Conservation (phyloP, 2,329 filamentous ascomycete species). For the Bimuria novae-zelandiae region DNA sequence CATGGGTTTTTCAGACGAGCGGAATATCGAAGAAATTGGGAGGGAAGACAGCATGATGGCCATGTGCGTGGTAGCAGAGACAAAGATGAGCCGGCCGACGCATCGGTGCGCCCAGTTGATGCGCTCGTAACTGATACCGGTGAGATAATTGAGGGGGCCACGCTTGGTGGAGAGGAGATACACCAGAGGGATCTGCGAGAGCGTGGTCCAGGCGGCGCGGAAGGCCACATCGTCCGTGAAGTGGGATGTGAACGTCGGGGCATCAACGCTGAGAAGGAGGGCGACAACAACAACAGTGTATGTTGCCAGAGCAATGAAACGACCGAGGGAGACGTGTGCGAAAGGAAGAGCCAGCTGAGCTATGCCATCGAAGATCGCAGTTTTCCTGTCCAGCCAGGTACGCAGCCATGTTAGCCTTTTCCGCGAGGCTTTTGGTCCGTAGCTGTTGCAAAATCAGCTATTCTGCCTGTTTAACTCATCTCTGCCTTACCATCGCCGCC, state of each 20-base stretch:
- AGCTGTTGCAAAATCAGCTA: neutral
- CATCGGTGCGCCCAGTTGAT: slow-evolving; percentile 33
- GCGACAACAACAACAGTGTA: slow-evolving; percentile 15
- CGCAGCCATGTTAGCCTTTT: neutral
- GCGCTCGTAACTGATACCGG: slow-evolving; percentile 27
- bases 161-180: slow-evolving; percentile 33
- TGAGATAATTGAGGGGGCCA: slow-evolving; percentile 27
- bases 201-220: slow-evolving; percentile 35
- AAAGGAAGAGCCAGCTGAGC: neutral
- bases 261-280: slow-evolving; percentile 26
- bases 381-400: slow-evolving; percentile 5
- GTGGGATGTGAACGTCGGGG: slow-evolving; percentile 24
- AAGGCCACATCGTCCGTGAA: slow-evolving; percentile 38
- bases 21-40: slow-evolving; percentile 23
- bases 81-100: slow-evolving; percentile 26
- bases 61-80: slow-evolving; percentile 32
- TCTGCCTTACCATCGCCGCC: slow-evolving; percentile 15
- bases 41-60: slow-evolving; percentile 33
- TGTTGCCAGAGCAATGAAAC: slow-evolving; percentile 7
- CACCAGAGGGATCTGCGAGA: slow-evolving; percentile 33
- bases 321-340: neutral
- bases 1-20: slow-evolving; percentile 23
- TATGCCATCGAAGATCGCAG: neutral
- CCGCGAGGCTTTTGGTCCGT: neutral
- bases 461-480: neutral